Percentiles rank a stretch among this genome's conserved stretches.
phyloP scores from a whole-genome alignment of 129 eudicot species.

The Artemisia argyi region DNA sequence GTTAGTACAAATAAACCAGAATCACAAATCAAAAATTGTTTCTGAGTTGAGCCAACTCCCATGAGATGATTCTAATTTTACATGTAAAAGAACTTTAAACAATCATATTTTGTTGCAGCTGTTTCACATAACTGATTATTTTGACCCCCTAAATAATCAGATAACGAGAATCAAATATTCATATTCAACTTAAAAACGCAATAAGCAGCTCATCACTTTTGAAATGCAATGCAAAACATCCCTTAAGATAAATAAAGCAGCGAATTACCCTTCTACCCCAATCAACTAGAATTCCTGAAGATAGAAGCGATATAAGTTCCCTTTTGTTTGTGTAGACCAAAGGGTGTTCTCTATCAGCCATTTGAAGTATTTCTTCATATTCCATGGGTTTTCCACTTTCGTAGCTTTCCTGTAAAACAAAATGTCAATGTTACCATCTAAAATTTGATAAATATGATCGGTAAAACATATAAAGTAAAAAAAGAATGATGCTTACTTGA shows the following conservation, averaged over 20 bases:
- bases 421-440: background rate
- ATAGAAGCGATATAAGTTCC: slow-evolving; percentile 24
- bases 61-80: too few relatives aligned
- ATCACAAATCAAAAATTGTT: too few relatives aligned
- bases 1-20: background rate
- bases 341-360: slow-evolving; percentile 23
- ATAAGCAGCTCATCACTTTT: too few relatives aligned
- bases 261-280: slow-evolving; percentile 28
- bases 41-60: too few relatives aligned
- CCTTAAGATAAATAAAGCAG: background rate
- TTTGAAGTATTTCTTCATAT: slow-evolving; percentile 25
- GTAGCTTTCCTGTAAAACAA: slow-evolving; percentile 14
- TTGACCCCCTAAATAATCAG: too few relatives aligned
- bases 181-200: too few relatives aligned
- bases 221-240: too few relatives aligned
- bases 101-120: too few relatives aligned
- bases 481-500: background rate
- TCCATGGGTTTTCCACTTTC: slow-evolving; percentile 31
- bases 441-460: background rate
- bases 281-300: slow-evolving; percentile 25
- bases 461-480: background rate
- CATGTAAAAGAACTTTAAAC: too few relatives aligned
- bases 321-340: slow-evolving; percentile 24
- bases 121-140: too few relatives aligned
- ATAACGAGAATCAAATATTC: too few relatives aligned